phyloP scores from a whole-genome alignment of 1,284 basidiomycete genomes.

The Sphagnurus paluster region DNA sequence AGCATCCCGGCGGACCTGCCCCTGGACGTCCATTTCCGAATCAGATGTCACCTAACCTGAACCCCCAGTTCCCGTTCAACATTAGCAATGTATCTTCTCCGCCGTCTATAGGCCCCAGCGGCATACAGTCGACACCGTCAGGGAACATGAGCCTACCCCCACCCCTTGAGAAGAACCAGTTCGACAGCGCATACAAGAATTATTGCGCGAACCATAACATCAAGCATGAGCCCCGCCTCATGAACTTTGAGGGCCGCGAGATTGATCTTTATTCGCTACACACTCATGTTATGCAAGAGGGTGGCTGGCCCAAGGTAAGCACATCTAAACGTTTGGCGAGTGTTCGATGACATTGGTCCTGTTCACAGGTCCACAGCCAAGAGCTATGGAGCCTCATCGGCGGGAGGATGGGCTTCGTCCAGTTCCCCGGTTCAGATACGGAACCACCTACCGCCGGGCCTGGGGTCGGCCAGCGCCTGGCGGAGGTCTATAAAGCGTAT shows the following conservation, averaged over 20 bases:
- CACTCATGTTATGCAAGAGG: slow-evolving; percentile 52
- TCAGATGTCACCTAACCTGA: slow-evolving; percentile 25
- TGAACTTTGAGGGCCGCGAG: slow-evolving; percentile 48
- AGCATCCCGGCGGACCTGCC: slow-evolving; percentile 7
- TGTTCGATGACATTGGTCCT: neutral
- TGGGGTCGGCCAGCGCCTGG: slow-evolving; percentile 56
- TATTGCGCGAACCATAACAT: slow-evolving; percentile 43
- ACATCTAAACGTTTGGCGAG: slow-evolving; percentile 2
- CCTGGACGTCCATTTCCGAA: slow-evolving; percentile 25
- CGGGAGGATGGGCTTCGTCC: slow-evolving; percentile 60
- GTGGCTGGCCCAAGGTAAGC: slow-evolving; percentile 51
- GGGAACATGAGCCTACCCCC: slow-evolving; percentile 23
- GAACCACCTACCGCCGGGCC: slow-evolving; percentile 62
- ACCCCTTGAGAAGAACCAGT: slow-evolving; percentile 48
- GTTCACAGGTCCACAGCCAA: slow-evolving; percentile 48
- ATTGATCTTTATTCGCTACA: slow-evolving; percentile 64
- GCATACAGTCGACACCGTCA: slow-evolving; percentile 11
- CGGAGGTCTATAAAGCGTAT: slow-evolving; percentile 59
- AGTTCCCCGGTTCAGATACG: slow-evolving; percentile 54
- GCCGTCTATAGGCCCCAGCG: slow-evolving; percentile 8
- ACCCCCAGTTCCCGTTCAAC: slow-evolving; percentile 18
- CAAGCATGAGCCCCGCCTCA: slow-evolving; percentile 38
- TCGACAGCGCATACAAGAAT: slow-evolving; percentile 48
- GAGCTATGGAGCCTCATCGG: slow-evolving; percentile 68
- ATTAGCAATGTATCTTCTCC: slow-evolving; percentile 4